Evolutionary conservation across 2,329 filamentous ascomycete genomes (phyloP).

Genomic region (Aaosphaeria arxii): DNA sequence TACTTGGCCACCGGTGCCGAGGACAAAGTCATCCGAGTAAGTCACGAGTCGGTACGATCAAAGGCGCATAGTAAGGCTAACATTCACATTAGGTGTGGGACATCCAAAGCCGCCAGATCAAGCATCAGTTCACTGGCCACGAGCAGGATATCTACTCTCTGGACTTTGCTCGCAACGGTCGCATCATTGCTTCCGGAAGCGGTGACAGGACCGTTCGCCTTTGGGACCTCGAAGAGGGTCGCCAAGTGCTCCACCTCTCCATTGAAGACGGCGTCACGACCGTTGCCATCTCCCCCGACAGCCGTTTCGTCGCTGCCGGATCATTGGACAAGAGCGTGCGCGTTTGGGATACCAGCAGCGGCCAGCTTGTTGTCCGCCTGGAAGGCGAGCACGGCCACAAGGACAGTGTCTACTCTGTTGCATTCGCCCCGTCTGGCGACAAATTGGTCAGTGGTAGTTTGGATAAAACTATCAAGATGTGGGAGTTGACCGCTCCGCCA

Average conservation of each 20-base stretch:
- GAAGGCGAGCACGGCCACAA: conserved; percentile 94
- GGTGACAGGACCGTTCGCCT: conserved; percentile 92
- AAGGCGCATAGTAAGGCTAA: neutral
- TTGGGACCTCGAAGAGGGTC: conserved; percentile 88
- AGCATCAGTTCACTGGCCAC: conserved; percentile 91
- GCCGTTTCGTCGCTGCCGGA: conserved; percentile 88
- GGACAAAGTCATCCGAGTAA: conserved; percentile 92
- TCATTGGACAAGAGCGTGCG: conserved; percentile 97
- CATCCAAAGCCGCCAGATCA: conserved; percentile 77
- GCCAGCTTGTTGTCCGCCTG: conserved; percentile 83
- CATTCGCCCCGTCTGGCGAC: conserved; percentile 89
- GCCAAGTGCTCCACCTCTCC: conserved; percentile 77
- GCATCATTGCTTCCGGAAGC: conserved; percentile 91
- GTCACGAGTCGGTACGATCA: conserved; percentile 29
- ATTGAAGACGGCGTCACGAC: conserved; percentile 98
- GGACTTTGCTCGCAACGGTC: conserved; percentile 90
- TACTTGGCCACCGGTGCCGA: conserved; percentile 95
- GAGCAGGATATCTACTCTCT: conserved; percentile 98
- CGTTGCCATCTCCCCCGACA: conserved; percentile 94
- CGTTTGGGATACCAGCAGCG: conserved; percentile 89
- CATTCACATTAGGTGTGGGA: conserved; percentile 77
- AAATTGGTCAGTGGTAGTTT: conserved; percentile 92
- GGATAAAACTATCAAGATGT: conserved; percentile 99
- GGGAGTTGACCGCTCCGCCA: conserved; percentile 79
- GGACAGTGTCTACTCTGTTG: conserved; percentile 94